Conservation (phyloP, 2,329 filamentous ascomycete species). For the Diaporthe ilicicola region DNA sequence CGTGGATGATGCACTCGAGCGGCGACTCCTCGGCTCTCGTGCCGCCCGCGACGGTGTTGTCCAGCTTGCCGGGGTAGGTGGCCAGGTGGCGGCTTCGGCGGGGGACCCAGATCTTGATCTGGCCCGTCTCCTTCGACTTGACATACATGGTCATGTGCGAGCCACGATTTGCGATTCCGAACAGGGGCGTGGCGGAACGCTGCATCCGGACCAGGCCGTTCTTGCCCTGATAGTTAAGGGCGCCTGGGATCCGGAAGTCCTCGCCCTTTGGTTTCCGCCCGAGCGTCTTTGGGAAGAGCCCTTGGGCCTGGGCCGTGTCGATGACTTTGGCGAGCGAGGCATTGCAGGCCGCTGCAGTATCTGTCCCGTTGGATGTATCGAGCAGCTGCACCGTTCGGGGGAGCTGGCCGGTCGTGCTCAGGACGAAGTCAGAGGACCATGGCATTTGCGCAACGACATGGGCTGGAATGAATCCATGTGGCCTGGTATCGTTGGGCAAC, state of each 20-base stretch:
- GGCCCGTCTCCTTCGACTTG: conserved; percentile 45
- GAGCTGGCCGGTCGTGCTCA: conserved; percentile 40
- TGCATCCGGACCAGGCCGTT: conserved; percentile 35
- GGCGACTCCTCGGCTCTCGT: conserved; percentile 69
- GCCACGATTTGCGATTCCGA: conserved; percentile 70
- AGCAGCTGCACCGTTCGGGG: conserved; percentile 43
- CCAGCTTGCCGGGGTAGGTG: conserved; percentile 75
- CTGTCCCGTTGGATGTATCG: conserved; percentile 39
- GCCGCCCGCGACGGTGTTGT: conserved; percentile 79
- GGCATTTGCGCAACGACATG: conserved; percentile 56
- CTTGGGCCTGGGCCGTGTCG: conserved; percentile 46
- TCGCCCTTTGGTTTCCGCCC: conserved; percentile 43
- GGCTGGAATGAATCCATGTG: conserved; percentile 60
- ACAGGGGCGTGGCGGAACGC: conserved; percentile 64
- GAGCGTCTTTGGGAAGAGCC: conserved; percentile 48
- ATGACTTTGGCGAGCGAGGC: conserved; percentile 50
- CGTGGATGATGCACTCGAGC: conserved; percentile 72
- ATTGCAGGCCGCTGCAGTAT: conserved; percentile 43
- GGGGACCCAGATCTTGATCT: conserved; percentile 74
- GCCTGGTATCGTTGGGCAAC: conserved; percentile 52
- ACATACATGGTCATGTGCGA: conserved; percentile 70
- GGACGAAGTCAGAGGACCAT: conserved; percentile 48
- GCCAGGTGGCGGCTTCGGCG: conserved; percentile 68
- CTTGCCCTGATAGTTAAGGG: conserved; percentile 31
- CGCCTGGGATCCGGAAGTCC: conserved; percentile 44